A percentile compares a stretch with the other conserved stretches of the same genome.
Evolutionary conservation across 23 red algal genomes (phyloP).

Genomic region (Agarophyton chilense): DNA sequence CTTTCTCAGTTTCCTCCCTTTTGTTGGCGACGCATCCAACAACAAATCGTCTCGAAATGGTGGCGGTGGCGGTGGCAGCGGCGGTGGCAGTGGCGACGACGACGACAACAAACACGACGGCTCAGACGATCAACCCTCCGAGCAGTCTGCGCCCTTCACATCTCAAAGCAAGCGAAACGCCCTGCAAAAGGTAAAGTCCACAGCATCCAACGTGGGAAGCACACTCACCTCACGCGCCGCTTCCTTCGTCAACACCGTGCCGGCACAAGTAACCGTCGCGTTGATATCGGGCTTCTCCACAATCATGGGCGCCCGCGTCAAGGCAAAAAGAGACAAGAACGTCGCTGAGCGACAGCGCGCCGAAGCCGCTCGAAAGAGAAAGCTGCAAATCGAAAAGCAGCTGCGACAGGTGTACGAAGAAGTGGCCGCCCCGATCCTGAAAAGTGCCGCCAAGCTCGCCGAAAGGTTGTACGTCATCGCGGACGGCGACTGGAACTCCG

Average conservation of each 20-base stretch:
- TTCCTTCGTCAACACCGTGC: slow-evolving; percentile 29
- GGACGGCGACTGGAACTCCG: slow-evolving; percentile 29
- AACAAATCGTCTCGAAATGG: no score
- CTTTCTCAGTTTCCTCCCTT: slow-evolving; percentile 3
- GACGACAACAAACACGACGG: not conserved
- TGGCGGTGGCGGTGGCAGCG: slow-evolving; percentile 1
- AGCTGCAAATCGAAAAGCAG: slow-evolving; percentile 53
- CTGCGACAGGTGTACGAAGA: slow-evolving; percentile 55
- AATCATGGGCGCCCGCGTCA: slow-evolving; percentile 28
- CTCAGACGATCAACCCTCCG: not conserved
- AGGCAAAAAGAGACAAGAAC: slow-evolving; percentile 30
- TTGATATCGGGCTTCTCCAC: slow-evolving; percentile 55
- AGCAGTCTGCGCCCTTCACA: not conserved
- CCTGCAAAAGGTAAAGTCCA: not conserved
- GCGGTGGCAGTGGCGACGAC: not conserved
- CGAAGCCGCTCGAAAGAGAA: slow-evolving; percentile 26
- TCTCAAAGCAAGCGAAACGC: not conserved
- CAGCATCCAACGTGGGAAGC: slow-evolving; percentile 1
- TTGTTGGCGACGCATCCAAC: not conserved
- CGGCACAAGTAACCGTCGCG: slow-evolving; percentile 44
- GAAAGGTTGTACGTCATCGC: slow-evolving; percentile 55
- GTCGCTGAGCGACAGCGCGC: not conserved
- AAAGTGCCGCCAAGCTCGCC: slow-evolving; percentile 68
- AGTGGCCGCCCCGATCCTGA: slow-evolving; percentile 51
- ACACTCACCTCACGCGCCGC: not conserved